Base-by-base conservation (phyloP, 2,329 filamentous ascomycete species). In the Exophiala dermatitidis region DNA sequence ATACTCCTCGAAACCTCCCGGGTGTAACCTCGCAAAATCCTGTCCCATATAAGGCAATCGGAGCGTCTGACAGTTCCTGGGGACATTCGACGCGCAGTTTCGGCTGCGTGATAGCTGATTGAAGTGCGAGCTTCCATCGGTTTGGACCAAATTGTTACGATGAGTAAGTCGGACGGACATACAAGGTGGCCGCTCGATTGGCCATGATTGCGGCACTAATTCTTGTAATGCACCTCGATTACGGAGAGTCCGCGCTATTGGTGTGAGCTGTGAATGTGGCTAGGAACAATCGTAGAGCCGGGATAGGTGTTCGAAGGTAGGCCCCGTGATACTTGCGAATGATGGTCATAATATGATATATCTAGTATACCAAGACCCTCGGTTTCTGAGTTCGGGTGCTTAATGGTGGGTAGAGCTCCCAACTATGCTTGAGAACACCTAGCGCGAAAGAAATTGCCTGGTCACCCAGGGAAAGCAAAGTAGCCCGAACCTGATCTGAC, bases 141-240 rank as follows among this genome's bases (percentile, higher is more conserved):
- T 46, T 52, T 56, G 56, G 58, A 53, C 50, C 43, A 32, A 45
- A 54, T 48, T 54, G 51, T 55, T 55, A 34, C 53, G 56, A 57
- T 61, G 56, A 61, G 54, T 61, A 59, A 61, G 59, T 52, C 54
- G 57, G 56, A 59, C 52, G 57, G 36, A 59, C 53, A 28, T 30
- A 32, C 43, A 40, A 33, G 34, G 12, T 26, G 36, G n/a, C 28
- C 10, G 12, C 26, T 8, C 36, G n/a, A 60, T 60, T 60, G 58
- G 58, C 44, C 50, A 31, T 4, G 42, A 36, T 49, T 40, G 29
- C 26, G 48, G 46, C 19, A 49, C 51, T 37, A 48, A 57, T 56
- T 59, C 59, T 60, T 60, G 54, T 60, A 56, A 61, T 40, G 59
- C 59, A 57, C 41, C 52, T 41, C 47, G 59, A 61, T 61, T 57